phyloP scores from a whole-genome alignment of 192 early-diverging fungal species.

The Gryganskiella cystojenkinii region DNA sequence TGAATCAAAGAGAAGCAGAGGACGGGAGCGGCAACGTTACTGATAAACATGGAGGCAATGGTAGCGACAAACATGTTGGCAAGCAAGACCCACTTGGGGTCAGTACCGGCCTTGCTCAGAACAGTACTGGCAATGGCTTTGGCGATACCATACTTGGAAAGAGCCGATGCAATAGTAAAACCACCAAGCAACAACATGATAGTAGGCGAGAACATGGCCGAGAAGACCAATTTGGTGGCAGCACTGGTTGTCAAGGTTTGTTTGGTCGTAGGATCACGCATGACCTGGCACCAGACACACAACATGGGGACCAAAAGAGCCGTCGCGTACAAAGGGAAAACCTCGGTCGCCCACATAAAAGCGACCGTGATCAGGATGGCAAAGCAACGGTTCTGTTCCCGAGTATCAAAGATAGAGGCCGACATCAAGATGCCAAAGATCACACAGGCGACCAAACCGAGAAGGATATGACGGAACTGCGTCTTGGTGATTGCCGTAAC shows the following conservation, averaged over 20 bases:
- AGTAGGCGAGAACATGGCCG: constrained; percentile 79
- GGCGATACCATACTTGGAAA: constrained; percentile 81
- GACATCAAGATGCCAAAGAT: constrained; percentile 69
- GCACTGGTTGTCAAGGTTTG: constrained; percentile 43
- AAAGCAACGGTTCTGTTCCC: constrained; percentile 87
- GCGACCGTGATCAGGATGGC: constrained; percentile 87
- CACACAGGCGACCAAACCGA: constrained; percentile 60
- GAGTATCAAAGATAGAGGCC: constrained; percentile 70
- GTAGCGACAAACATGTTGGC: constrained; percentile 82
- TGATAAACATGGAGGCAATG: constrained; percentile 84
- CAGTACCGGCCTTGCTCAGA: constrained; percentile 73
- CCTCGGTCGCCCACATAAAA: constrained; percentile 89
- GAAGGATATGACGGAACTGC: constrained; percentile 22
- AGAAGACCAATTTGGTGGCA: constrained; percentile 73
- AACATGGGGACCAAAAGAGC: constrained; percentile 75
- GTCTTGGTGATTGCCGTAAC: constrained; percentile 10
- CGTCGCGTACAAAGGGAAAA: constrained; percentile 78
- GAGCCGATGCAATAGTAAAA: constrained; percentile 78
- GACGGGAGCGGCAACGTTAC: constrained; percentile 83
- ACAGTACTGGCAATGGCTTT: constrained; percentile 73
- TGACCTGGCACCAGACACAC: constrained; percentile 70
- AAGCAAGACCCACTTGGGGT: constrained; percentile 72
- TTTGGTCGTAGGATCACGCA: constrained; percentile 58
- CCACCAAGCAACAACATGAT: constrained; percentile 84
- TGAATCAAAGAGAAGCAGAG: constrained; percentile 77